Evolutionary conservation across 106 monocot species (phyloP), one percentile per base, ranked within the genome.

Genomic region (Phalaenopsis aphrodite): DNA sequence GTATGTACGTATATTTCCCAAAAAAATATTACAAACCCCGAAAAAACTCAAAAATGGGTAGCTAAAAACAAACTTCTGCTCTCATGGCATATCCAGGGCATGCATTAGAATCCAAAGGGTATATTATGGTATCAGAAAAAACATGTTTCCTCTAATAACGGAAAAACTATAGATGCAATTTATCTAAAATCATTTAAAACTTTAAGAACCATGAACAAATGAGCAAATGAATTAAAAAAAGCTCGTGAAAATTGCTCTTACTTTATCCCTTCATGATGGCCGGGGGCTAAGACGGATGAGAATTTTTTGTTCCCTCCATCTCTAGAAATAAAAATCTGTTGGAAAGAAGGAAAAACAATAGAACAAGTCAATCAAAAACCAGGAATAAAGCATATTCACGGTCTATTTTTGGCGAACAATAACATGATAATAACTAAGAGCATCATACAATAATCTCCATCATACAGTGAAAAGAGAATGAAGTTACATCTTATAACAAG

Each of bases 251-350:
- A 55, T 16, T 18, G 41, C 37, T n/a, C 87, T 87, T 78, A 99
- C 98, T 91, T 91, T 83, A 99, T 76, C 42, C 94, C 94, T 89
- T 99, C 98, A 84, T 94, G 97, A 46, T 91, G 94, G 10, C 98
- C 98, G 67, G 94, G 93, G 57, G 98, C 83, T 88, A 99, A 86
- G 78, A 99, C 98, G 41, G 98, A 92, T 68, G 98, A 91, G 82
- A 84, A 99, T 55, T 95, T 99, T 61, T 95, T 98, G 55, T 86
- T 91, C 77, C 92, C 98, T 79, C 94, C 98, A 81, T 98, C 97
- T 83, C 98, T 75, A 84, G 94, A 93, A 84, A 99, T 86, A 58
- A 99, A 99, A 81, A 99, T 99, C 98, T 99, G 89, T 52, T 49
- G 21, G 16, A 76, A 11, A 75, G 42, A 46, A 49, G n/a, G n/a